Base-by-base conservation (phyloP, 345 rosid species). In the Zanthoxylum bungeanum region DNA sequence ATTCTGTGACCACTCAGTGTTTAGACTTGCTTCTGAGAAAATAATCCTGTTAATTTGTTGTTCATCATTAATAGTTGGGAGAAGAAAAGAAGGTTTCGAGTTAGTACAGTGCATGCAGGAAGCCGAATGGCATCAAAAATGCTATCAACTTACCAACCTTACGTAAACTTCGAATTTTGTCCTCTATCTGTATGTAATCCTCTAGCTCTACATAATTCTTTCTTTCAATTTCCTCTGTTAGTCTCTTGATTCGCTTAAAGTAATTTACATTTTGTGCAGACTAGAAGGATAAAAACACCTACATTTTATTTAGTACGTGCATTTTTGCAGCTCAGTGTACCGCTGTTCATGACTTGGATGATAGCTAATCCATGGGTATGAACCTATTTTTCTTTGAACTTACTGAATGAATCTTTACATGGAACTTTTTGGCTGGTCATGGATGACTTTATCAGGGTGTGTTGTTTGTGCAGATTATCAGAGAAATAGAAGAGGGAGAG, bases 61-160 rank as follows among this genome's bases (percentile, higher is more conserved):
- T 40, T 64, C 31, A 36, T 25, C 2, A 19, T 68, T 53, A 37
- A 47, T 4, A 46, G 76, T 31, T 57, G 64, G 14, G 71, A 73
- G 55, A 64, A 58, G 63, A 73, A 77, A 51, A 62, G 74, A 73
- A 47, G 60, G n/a, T 63, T 63, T 11, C 59, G 80, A n/a, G 27
- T 73, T 3, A 62, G 74, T 44, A 55, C 33, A n/a, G 60, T 60
- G 60, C 76, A 53, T 42, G 60, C 36, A 24, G 70, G 68, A 34
- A 72, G 69, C 47, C 28, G 73, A 55, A 67, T 77, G 76, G 76
- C 73, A 53, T 77, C 70, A 16, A 72, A 72, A 72, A 51, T 68
- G 63, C 69, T 67, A 10, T 12, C 73, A 1, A 9, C 42, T 61
- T 77, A 72, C 52, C 69, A 46, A 19, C 80, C 73, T 24, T 66